Conservation (phyloP, 805 yeast species). For the Lachancea fermentati region DNA sequence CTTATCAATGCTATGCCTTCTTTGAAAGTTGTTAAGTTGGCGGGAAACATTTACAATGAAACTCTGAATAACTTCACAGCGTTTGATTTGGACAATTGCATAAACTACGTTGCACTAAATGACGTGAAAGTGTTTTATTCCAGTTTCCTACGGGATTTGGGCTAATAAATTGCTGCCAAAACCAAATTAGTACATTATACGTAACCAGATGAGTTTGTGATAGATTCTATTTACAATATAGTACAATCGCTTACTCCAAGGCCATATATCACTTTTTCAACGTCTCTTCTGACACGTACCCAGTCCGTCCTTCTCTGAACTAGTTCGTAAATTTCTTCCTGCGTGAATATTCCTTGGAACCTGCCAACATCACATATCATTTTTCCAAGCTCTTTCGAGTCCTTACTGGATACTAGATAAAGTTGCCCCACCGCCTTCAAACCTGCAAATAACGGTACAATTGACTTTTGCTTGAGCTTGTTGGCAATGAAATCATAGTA, state of each 20-base stretch:
- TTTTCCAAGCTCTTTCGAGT: constrained; percentile 78
- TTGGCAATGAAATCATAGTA: constrained; percentile 67
- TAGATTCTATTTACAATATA: constrained; percentile 38
- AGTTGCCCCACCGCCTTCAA: constrained; percentile 81
- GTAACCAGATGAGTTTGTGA: neutral
- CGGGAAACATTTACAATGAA: constrained; percentile 33
- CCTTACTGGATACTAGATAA: constrained; percentile 57
- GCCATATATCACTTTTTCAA: constrained; percentile 94
- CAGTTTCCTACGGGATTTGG: constrained; percentile 23
- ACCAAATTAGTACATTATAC: neutral
- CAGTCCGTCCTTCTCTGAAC: constrained; percentile 87
- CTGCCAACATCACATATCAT: constrained; percentile 77
- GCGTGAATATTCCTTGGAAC: constrained; percentile 83
- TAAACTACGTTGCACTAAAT: constrained; percentile 25
- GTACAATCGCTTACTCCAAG: constrained; percentile 73
- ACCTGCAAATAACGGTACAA: constrained; percentile 71
- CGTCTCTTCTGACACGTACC: constrained; percentile 67
- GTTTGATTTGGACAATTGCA: constrained; percentile 24
- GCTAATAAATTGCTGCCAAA: neutral
- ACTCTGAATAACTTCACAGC: constrained; percentile 28
- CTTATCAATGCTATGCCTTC: constrained; percentile 32
- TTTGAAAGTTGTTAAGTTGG: constrained; percentile 24
- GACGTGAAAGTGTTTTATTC: constrained; percentile 33
- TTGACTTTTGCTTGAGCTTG: constrained; percentile 54
- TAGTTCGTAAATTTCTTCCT: constrained; percentile 92